These are phyloP conservation scores for Haplosporangium gracile DNA, from an alignment of 192 early-diverging fungal species.

Conservation along the genomic window DNA sequence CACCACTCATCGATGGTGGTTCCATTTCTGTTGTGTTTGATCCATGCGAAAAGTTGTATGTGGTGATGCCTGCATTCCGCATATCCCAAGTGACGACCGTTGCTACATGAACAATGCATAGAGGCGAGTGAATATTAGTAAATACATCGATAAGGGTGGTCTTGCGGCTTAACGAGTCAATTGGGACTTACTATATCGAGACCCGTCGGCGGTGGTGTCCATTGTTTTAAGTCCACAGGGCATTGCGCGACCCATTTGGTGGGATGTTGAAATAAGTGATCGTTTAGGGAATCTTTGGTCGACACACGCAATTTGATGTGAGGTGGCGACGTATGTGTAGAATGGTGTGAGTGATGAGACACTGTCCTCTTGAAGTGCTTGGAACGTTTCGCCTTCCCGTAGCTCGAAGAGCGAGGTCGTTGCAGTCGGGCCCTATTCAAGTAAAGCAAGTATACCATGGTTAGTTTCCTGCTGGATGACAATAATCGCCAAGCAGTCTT, in stretches of 20 bases:
- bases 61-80: constrained; percentile 26
- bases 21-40: constrained; percentile 3
- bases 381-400: constrained; percentile 13
- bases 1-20: constrained; percentile 11
- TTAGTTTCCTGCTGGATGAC: background rate
- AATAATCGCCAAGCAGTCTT: background rate
- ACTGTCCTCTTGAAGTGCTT: constrained; percentile 25
- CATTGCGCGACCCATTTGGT: constrained; percentile 20
- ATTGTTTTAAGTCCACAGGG: constrained; percentile 37
- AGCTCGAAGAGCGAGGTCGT: constrained; percentile 16
- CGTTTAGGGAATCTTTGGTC: constrained; percentile 39
- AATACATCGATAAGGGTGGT: no score
- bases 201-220: constrained; percentile 1
- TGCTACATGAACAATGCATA: constrained; percentile 11
- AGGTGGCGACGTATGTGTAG: constrained; percentile 33
- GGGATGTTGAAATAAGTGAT: constrained; percentile 29
- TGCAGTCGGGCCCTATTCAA: constrained; percentile 2
- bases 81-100: constrained; percentile 25
- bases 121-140: no score
- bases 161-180: background rate
- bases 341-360: constrained; percentile 10
- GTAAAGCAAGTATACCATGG: background rate
- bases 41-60: constrained; percentile 33
- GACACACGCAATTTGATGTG: constrained; percentile 31
- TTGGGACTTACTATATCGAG: constrained; percentile 8